Evolutionary conservation across 2,329 filamentous ascomycete species (phyloP).

Genomic region (Aureobasidium vineae): DNA sequence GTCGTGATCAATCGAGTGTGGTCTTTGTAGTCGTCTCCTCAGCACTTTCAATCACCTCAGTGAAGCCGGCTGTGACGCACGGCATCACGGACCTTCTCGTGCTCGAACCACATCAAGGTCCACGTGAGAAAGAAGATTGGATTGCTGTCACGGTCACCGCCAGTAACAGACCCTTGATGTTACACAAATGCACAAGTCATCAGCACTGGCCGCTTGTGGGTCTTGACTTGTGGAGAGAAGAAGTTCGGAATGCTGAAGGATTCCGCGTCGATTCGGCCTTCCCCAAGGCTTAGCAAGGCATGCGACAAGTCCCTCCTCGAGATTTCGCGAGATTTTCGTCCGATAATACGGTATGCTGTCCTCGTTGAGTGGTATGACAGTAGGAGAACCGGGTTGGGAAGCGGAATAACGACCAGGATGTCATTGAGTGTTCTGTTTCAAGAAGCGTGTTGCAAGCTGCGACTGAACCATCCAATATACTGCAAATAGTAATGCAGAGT

Average conservation of each 20-base stretch:
- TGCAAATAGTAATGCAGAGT: constrained; percentile 9
- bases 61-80: not conserved
- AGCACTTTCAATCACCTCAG: not conserved
- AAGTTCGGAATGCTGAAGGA: constrained; percentile 15
- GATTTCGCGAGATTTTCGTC: not conserved
- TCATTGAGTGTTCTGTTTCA: constrained; percentile 17
- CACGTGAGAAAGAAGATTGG: constrained; percentile 9
- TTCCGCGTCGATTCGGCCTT: not conserved
- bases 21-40: not conserved
- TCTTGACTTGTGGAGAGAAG: not conserved
- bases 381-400: not conserved
- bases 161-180: not conserved
- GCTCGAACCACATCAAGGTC: not conserved
- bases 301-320: not conserved
- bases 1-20: not conserved
- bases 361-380: not conserved
- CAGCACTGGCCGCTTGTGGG: constrained; percentile 8
- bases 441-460: constrained; percentile 20
- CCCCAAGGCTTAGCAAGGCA: constrained; percentile 4
- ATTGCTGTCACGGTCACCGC: constrained; percentile 3
- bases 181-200: not conserved
- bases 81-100: not conserved
- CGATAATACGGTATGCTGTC: not conserved
- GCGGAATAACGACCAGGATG: constrained; percentile 4
- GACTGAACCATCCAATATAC: constrained; percentile 12